Evolutionary conservation across 192 early-diverging fungal genomes (phyloP).

Genomic region (Phycomyces nitens): DNA sequence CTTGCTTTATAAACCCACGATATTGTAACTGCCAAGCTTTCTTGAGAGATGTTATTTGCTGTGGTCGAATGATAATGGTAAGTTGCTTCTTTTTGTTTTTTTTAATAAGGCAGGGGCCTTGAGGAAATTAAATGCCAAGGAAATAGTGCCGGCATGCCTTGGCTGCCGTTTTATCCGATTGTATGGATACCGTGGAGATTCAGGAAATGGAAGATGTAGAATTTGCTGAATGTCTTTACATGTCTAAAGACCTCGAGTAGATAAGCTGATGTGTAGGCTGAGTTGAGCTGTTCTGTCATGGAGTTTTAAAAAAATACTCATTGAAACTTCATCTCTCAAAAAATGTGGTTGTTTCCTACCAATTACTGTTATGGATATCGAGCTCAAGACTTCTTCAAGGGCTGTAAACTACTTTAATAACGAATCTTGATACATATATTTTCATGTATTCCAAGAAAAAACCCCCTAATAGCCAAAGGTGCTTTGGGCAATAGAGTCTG

Average conservation of each 20-base stretch:
- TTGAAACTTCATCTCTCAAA: too few relatives aligned
- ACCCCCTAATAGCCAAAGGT: too few relatives aligned
- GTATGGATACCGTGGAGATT: neutral
- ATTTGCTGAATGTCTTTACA: conserved; percentile 15
- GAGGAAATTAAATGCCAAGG: neutral
- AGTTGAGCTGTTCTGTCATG: neutral
- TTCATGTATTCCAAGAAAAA: too few relatives aligned
- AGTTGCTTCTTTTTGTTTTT: neutral
- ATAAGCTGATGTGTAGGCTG: neutral
- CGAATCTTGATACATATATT: too few relatives aligned
- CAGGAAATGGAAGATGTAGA: conserved; percentile 8
- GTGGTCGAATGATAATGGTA: conserved; percentile 7
- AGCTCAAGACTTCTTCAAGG: too few relatives aligned
- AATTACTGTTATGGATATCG: too few relatives aligned
- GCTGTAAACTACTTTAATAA: too few relatives aligned
- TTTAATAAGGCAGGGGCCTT: neutral
- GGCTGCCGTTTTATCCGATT: conserved; percentile 13
- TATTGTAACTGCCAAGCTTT: conserved; percentile 15
- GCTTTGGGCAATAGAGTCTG: too few relatives aligned
- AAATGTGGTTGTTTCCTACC: too few relatives aligned
- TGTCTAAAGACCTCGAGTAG: neutral
- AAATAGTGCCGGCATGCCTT: conserved; percentile 17
- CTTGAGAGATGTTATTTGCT: neutral
- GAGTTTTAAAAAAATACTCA: neutral
- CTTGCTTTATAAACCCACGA: conserved; percentile 13